phyloP scores from a whole-genome alignment of 2,329 filamentous ascomycete species.

The Penicillium rolfsii region DNA sequence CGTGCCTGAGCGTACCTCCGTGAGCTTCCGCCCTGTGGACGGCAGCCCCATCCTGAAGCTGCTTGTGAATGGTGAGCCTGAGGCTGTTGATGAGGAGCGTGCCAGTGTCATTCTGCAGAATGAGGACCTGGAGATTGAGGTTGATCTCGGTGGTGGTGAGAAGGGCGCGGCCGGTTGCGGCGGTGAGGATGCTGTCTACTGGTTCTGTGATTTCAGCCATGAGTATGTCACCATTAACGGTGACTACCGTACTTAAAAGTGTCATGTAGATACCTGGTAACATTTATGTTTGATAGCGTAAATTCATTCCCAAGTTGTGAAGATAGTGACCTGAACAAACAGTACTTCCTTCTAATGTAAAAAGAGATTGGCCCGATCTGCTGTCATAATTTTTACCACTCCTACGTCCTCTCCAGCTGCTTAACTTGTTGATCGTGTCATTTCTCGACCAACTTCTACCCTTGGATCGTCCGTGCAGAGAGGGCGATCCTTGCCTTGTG shows the following conservation, averaged over 20 bases:
- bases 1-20: slow-evolving; percentile 59
- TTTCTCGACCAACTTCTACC: background rate
- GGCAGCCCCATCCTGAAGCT: slow-evolving; percentile 61
- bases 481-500: background rate
- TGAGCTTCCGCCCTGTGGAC: slow-evolving; percentile 64
- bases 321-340: background rate
- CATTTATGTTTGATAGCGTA: background rate
- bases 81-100: slow-evolving; percentile 62
- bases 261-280: background rate
- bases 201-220: slow-evolving; percentile 70
- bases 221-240: slow-evolving; percentile 72
- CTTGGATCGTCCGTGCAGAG: background rate
- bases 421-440: background rate
- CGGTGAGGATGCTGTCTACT: slow-evolving; percentile 60
- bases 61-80: slow-evolving; percentile 64
- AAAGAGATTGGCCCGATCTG: background rate
- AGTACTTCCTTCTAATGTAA: background rate
- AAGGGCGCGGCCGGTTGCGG: slow-evolving; percentile 46
- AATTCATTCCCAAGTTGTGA: background rate
- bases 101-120: slow-evolving; percentile 63
- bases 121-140: slow-evolving; percentile 65
- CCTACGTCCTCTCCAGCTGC: no score
- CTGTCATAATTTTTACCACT: background rate
- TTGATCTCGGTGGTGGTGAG: slow-evolving; percentile 59
- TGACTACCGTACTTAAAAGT: slow-evolving; percentile 62